phyloP scores from a whole-genome alignment of 169 alveolate genomes.

The Cyclospora cayetanensis region DNA sequence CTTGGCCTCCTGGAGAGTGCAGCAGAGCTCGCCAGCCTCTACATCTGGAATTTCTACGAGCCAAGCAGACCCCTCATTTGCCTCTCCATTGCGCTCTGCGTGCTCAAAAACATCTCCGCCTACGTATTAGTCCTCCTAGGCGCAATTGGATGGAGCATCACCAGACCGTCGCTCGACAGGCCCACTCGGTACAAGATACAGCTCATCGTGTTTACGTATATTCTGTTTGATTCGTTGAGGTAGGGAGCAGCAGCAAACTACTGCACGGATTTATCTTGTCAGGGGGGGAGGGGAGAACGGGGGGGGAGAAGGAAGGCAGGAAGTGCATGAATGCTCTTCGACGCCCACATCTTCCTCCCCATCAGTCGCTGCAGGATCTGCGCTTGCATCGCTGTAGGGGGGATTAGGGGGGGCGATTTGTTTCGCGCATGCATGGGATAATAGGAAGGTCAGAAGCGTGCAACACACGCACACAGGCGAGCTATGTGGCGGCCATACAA shows the following conservation, averaged over 20 bases:
- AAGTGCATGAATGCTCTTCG: neutral
- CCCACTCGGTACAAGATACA: neutral
- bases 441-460: too few relatives aligned
- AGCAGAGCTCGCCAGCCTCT: neutral
- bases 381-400: too few relatives aligned
- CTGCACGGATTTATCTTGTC: neutral
- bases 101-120: neutral
- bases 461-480: too few relatives aligned
- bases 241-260: neutral
- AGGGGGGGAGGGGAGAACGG: neutral
- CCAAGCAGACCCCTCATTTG: neutral
- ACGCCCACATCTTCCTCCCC: too few relatives aligned
- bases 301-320: neutral
- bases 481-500: too few relatives aligned
- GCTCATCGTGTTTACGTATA: constrained; percentile 7
- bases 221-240: constrained; percentile 6
- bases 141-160: constrained; percentile 33
- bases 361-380: too few relatives aligned
- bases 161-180: constrained; percentile 5
- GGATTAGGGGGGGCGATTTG: too few relatives aligned
- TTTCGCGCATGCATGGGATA: too few relatives aligned
- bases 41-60: neutral
- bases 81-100: neutral
- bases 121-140: constrained; percentile 44
- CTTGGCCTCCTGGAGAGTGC: constrained; percentile 49